Conservation (phyloP, 164 flowering plant species). For the Liriodendron chinense region DNA sequence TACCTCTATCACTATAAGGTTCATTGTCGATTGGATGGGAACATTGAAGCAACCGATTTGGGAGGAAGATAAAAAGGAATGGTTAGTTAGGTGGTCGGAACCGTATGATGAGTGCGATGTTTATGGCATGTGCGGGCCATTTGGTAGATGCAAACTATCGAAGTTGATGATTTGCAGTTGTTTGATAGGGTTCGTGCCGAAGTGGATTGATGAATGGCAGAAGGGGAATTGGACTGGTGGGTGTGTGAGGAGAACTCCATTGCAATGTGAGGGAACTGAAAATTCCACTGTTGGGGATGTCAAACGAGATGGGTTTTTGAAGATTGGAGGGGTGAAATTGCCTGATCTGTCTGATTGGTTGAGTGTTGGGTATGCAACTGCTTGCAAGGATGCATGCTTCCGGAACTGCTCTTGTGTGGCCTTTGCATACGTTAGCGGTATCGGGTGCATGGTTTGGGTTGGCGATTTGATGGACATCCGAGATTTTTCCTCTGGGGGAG, state of each 20-base stretch:
- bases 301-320: slow-evolving; percentile 32
- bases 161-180: slow-evolving; percentile 31
- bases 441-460: slow-evolving; percentile 23
- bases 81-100: background rate
- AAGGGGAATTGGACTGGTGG: slow-evolving; percentile 8
- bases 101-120: slow-evolving; percentile 6
- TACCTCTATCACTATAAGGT: background rate
- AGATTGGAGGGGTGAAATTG: slow-evolving; percentile 21
- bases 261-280: slow-evolving; percentile 17
- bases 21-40: background rate
- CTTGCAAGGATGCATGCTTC: slow-evolving; percentile 11
- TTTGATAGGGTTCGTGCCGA: slow-evolving; percentile 34
- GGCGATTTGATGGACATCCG: slow-evolving; percentile 16
- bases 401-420: slow-evolving; percentile 21
- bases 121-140: slow-evolving; percentile 34
- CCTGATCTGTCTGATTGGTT: slow-evolving; percentile 18
- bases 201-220: slow-evolving; percentile 15
- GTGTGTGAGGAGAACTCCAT: slow-evolving; percentile 9
- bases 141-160: slow-evolving; percentile 21
- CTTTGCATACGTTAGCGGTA: slow-evolving; percentile 12
- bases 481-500: background rate
- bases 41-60: background rate
- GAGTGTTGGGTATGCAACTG: background rate
- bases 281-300: background rate
- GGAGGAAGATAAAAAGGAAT: slow-evolving; percentile 1